Conservation (phyloP, 495 filamentous ascomycete genomes). For the Daldinia loculata region DNA sequence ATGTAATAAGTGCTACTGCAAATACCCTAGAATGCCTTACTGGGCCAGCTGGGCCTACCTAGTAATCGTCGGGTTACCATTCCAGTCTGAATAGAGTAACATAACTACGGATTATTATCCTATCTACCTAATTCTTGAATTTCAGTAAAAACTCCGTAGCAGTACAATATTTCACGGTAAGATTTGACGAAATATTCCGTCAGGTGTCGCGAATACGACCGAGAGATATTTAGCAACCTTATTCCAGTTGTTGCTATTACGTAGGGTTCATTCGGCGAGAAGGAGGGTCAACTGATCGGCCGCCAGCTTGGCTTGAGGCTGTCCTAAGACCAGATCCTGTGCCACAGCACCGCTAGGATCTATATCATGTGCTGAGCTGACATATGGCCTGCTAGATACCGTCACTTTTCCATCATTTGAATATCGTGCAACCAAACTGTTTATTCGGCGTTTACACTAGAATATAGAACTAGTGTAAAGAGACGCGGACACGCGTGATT, state of each 20-base stretch:
- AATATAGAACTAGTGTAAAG: not conserved
- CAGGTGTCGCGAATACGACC: slow-evolving; percentile 25
- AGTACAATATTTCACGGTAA: slow-evolving; percentile 22
- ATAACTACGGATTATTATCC: not conserved
- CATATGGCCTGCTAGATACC: slow-evolving; percentile 14
- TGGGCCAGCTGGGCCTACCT: not conserved
- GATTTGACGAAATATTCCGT: slow-evolving; percentile 12
- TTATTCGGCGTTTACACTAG: not conserved
- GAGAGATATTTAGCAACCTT: not conserved
- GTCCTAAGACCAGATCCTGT: slow-evolving; percentile 33
- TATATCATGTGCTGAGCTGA: slow-evolving; percentile 33
- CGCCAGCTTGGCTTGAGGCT: slow-evolving; percentile 19
- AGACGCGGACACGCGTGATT: slow-evolving; percentile 5
- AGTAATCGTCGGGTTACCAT: not conserved
- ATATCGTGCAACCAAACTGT: slow-evolving; percentile 7
- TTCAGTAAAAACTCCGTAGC: slow-evolving; percentile 7
- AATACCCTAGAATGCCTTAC: slow-evolving; percentile 1
- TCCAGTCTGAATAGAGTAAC: not conserved
- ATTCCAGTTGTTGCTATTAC: not conserved
- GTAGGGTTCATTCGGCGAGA: not conserved
- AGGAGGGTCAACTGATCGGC: slow-evolving; percentile 30
- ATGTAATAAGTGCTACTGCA: not conserved
- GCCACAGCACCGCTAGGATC: slow-evolving; percentile 20
- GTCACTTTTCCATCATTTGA: slow-evolving; percentile 21
- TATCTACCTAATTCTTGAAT: not conserved